Percentiles rank a stretch among this genome's conserved stretches.
Evolutionary conservation across 1,284 basidiomycete species (phyloP).

Genomic region (Cryptococcus hybrid): DNA sequence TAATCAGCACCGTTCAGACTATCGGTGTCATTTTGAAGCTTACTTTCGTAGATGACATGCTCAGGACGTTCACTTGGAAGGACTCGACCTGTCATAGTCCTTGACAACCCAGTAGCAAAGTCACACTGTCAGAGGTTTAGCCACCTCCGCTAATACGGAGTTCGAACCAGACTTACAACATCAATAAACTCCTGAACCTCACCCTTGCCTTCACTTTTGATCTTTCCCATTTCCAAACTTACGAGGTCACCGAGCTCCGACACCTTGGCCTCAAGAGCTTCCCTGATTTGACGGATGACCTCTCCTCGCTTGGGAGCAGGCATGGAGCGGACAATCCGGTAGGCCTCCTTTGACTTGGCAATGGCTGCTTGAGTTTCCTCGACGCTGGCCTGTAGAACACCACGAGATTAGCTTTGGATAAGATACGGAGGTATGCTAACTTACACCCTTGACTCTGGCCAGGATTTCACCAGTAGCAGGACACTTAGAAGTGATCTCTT

Average conservation of each 20-base stretch:
- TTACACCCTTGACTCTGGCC: constrained; percentile 32
- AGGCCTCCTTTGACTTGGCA: constrained; percentile 54
- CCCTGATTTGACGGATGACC: constrained; percentile 80
- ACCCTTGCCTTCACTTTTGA: constrained; percentile 83
- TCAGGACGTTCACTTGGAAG: constrained; percentile 83
- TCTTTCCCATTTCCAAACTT: constrained; percentile 83
- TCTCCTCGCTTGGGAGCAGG: constrained; percentile 87
- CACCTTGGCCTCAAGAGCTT: constrained; percentile 76
- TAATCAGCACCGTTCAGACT: neutral
- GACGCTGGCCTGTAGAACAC: constrained; percentile 27
- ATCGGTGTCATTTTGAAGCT: constrained; percentile 4
- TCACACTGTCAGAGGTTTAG: constrained; percentile 46
- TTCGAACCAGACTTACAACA: constrained; percentile 58
- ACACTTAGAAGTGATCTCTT: constrained; percentile 32
- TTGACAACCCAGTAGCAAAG: constrained; percentile 76
- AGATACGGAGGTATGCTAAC: constrained; percentile 6
- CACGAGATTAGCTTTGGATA: too few relatives aligned
- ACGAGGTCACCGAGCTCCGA: constrained; percentile 73
- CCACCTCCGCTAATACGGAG: neutral
- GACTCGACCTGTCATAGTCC: constrained; percentile 86
- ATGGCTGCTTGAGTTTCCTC: constrained; percentile 26
- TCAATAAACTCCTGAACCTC: constrained; percentile 84
- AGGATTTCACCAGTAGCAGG: constrained; percentile 46
- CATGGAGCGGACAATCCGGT: constrained; percentile 65
- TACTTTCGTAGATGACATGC: constrained; percentile 75